Conservation (phyloP, 768 basidiomycete genomes). For the Astraeus odoratus region DNA sequence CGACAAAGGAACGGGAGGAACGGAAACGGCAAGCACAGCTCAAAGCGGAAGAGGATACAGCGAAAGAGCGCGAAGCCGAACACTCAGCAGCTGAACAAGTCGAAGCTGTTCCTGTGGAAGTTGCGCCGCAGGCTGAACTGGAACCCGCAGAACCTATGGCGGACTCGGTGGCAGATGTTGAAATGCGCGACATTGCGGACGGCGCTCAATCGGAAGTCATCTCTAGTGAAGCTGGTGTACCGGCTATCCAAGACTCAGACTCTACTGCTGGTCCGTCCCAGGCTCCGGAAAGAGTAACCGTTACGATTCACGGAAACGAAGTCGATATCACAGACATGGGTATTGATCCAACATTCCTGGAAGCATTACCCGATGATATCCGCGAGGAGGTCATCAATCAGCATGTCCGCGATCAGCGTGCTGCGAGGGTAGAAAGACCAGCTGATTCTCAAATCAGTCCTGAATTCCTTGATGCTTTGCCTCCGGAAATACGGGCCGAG, state of each 20-base stretch:
- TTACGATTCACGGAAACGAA: slow-evolving; percentile 84
- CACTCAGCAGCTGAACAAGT: slow-evolving; percentile 18
- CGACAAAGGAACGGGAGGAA: slow-evolving; percentile 40
- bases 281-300: slow-evolving; percentile 64
- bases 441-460: slow-evolving; percentile 85
- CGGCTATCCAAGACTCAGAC: slow-evolving; percentile 17
- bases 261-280: slow-evolving; percentile 28
- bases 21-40: slow-evolving; percentile 39
- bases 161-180: slow-evolving; percentile 38
- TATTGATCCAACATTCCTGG: slow-evolving; percentile 96
- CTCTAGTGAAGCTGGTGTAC: slow-evolving; percentile 13
- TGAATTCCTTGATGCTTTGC: slow-evolving; percentile 94
- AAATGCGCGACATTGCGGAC: slow-evolving; percentile 42
- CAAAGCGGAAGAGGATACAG: slow-evolving; percentile 44
- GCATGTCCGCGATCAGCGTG: slow-evolving; percentile 87
- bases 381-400: slow-evolving; percentile 97
- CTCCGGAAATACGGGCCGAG: slow-evolving; percentile 93
- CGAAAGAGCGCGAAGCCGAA: slow-evolving; percentile 33
- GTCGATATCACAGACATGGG: slow-evolving; percentile 99
- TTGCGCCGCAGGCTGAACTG: slow-evolving; percentile 7
- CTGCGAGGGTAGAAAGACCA: slow-evolving; percentile 66
- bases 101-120: slow-evolving; percentile 10
- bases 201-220: slow-evolving; percentile 16
- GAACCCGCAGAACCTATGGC: slow-evolving; percentile 19
- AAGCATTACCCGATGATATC: slow-evolving; percentile 98